phyloP scores from a whole-genome alignment of 73 alveolate species.

The Paramecium sexaurelia region DNA sequence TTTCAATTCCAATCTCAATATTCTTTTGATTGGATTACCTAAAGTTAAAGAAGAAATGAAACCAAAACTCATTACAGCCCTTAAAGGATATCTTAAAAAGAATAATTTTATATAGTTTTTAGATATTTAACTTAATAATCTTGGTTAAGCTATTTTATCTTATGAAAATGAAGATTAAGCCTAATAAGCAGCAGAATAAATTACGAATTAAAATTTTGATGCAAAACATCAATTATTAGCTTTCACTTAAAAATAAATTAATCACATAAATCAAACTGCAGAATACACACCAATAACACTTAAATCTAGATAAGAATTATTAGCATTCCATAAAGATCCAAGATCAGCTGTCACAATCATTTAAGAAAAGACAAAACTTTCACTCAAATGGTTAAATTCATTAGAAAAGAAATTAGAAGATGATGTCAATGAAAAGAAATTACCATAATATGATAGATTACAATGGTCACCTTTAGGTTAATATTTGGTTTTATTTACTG shows the following conservation, averaged over 20 bases:
- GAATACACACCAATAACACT: not conserved
- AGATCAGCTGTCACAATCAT: not conserved
- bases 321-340: not conserved
- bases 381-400: conserved; percentile 22
- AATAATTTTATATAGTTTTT: not conserved
- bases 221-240: not conserved
- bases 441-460: not conserved
- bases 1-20: not conserved
- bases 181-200: not conserved
- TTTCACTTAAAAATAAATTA: not conserved
- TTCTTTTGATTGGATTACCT: conserved; percentile 13
- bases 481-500: not conserved
- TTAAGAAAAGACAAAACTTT: not conserved
- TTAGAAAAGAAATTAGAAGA: conserved; percentile 19
- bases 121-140: not conserved
- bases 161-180: conserved; percentile 43
- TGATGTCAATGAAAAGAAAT: not conserved
- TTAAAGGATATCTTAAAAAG: not conserved
- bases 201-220: not conserved
- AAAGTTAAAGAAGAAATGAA: not conserved
- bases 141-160: not conserved
- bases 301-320: not conserved
- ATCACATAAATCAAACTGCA: not conserved
- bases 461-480: conserved; percentile 21
- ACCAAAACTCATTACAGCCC: not conserved